Percentiles rank a stretch among this genome's conserved stretches.
These are phyloP conservation scores for Acacia confusa DNA, from an alignment of 306 rosid species.

Conservation along the genomic window DNA sequence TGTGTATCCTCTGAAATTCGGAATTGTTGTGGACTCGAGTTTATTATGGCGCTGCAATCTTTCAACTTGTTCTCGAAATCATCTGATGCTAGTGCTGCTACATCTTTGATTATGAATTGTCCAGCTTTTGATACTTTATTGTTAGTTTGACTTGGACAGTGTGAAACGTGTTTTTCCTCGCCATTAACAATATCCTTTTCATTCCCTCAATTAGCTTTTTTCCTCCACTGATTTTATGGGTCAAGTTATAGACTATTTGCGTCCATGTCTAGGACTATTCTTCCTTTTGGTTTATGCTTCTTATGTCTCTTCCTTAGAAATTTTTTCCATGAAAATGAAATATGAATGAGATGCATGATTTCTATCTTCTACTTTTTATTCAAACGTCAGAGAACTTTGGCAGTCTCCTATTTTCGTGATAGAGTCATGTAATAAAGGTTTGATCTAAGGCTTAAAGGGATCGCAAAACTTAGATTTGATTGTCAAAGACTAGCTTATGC, in stretches of 20 bases:
- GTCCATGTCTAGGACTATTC: background rate
- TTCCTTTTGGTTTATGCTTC: background rate
- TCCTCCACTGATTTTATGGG: background rate
- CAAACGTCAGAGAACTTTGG: background rate
- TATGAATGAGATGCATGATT: background rate
- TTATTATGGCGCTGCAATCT: background rate
- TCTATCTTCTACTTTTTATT: background rate
- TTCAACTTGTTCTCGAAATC: constrained; percentile 1
- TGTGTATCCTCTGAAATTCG: background rate
- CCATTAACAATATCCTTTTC: background rate
- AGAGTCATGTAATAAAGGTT: background rate
- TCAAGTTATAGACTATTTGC: background rate
- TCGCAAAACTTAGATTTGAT: constrained; percentile 30
- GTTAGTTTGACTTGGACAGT: background rate
- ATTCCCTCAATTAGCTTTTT: background rate
- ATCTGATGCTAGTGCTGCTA: background rate
- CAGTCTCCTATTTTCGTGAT: background rate
- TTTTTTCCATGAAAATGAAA: constrained; percentile 6
- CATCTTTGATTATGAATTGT: background rate
- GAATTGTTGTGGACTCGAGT: background rate
- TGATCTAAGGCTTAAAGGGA: background rate
- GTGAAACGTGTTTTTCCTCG: background rate
- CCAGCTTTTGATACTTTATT: background rate
- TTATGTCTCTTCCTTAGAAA: constrained; percentile 19
- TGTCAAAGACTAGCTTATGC: constrained; percentile 7